Evolutionary conservation across 768 basidiomycete species (phyloP), one percentile per base, ranked within the genome.

Genomic region (Tubosaeta brunneosetosa): DNA sequence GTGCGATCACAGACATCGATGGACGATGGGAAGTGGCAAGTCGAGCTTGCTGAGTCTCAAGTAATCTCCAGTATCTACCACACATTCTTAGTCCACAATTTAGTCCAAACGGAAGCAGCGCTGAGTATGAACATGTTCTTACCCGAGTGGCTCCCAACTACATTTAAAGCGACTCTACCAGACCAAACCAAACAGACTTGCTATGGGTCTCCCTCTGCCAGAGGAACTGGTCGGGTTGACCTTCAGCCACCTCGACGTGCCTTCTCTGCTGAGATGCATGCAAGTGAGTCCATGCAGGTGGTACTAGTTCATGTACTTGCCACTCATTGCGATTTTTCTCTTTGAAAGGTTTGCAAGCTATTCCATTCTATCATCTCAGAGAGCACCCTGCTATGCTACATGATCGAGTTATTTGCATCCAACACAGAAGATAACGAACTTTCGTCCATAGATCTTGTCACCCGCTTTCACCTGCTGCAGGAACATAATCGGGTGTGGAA

Each of bases 401-500:
- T 62, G 44, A 61, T 64, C 26, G 61, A 69, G 40, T 40, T 73
- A 4, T 70, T 66, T 11, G 53, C 61, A 9, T 64, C 66, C 10
- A 59, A 59, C 55, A 59, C 68, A 55, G 65, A 71, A 6, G 54
- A 64, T 42, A 60, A 53, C 27, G 49, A 56, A 40, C 51, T 27
- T 5, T 56, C 57, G 6, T 45, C 57, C 48, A 52, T 63, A 47
- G 62, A 65, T 50, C 52, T 53, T 4, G 29, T 60, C 49, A 44
- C 25, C 13, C 65, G 72, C 22, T 47, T 71, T 8, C 41, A 55
- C 9, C 57, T 62, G n/a, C 52, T 74, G 10, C 59, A 59, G 41
- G 45, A 61, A 12, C 50, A 71, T 38, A 67, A 65, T 17, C 56
- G 52, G 3, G 61, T 53, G 19, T 74, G 72, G 72, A 55, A 64